Evolutionary conservation across 257 asterid species (phyloP), one percentile per base, ranked within the genome.

Genomic region (Solanum piurae): DNA sequence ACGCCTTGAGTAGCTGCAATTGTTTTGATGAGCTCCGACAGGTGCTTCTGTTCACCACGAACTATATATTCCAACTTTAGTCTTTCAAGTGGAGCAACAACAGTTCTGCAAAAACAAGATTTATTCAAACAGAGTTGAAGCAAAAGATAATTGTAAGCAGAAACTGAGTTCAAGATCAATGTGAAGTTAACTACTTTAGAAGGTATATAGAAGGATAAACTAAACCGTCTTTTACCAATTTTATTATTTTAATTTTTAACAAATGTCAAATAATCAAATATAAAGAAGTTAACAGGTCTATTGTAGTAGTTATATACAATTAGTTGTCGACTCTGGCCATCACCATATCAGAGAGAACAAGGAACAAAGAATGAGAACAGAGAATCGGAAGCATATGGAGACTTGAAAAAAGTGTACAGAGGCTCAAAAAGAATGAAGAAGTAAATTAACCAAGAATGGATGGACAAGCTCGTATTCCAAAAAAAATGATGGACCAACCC

Each of bases 41-140:
- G 90, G 89, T 93, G 91, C 88, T 91, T 92, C 89, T 92, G 94
- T 92, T 95, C 99, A 25, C 98, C 98, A 79, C 97, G 97, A 89
- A 97, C 94, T 89, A 97, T 95, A 40, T 97, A 97, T 88, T 97
- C 98, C 94, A 97, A 91, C 94, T 97, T 97, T 86, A 97, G 92
- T 91, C 99, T 94, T 95, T 97, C 98, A 55, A 97, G 96, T 11
- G 99, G 99, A 90, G 99, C 99, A 86, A 97, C 92, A 88, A 94
- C 94, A 23, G 99, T 97, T 92, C 99, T 96, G 98, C 84, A 37
- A 83, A 66, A 89, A 86, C 89, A 90, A 72, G 86, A 90, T 83
- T 46, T 66, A 87, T 83, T 87, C 85, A 76, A 83, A 87, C 86
- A 83, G 42, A 18, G 72, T 31, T 60, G 58, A 74, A 85, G 80